Conservation (phyloP, 495 filamentous ascomycete species). For the Xylaria curta region DNA sequence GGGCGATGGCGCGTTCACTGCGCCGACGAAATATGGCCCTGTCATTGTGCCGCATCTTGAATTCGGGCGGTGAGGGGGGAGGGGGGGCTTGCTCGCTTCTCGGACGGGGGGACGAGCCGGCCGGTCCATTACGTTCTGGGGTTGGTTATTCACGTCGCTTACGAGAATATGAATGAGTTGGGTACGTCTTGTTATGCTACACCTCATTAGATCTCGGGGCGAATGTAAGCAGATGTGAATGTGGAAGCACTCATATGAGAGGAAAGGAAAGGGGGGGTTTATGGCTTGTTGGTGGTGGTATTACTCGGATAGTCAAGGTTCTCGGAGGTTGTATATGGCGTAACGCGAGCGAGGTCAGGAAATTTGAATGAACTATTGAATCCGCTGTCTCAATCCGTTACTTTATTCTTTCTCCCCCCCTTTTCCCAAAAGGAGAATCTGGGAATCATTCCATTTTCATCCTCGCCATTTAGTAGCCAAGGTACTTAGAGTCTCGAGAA, state of each 20-base stretch:
- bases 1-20: slow-evolving; percentile 77
- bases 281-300: not conserved
- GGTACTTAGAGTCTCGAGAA: not conserved
- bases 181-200: not conserved
- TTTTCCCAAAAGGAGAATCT: not conserved
- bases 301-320: not conserved
- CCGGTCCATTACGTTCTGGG: no score
- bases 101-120: no score
- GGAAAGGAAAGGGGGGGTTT: not conserved
- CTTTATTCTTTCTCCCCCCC: not conserved
- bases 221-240: not conserved
- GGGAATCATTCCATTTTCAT: not conserved
- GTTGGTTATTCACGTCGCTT: not conserved
- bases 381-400: not conserved
- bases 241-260: not conserved
- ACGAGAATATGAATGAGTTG: not conserved
- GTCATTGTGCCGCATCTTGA: slow-evolving; percentile 94
- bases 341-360: not conserved
- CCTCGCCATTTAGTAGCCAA: not conserved
- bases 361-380: not conserved
- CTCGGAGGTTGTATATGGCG: not conserved
- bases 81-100: no score
- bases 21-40: slow-evolving; percentile 93
- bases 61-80: slow-evolving; percentile 66
- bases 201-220: not conserved